phyloP scores from a whole-genome alignment of 192 early-diverging fungal genomes.

The Coemansia sp. region DNA sequence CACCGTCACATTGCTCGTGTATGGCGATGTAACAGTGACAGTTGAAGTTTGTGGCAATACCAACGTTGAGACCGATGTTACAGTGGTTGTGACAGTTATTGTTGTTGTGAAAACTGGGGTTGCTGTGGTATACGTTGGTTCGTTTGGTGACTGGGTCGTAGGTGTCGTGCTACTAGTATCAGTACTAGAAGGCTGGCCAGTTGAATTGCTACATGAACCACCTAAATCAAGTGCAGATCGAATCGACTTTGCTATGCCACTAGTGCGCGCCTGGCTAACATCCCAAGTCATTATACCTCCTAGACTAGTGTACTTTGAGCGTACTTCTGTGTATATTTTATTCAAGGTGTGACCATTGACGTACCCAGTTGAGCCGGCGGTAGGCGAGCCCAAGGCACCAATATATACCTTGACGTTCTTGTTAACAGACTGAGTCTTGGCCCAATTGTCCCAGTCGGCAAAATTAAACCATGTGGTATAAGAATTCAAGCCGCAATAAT shows the following conservation, averaged over 20 bases:
- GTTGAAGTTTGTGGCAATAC: slow-evolving; percentile 7
- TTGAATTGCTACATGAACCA: slow-evolving; percentile 19
- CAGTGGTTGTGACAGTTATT: slow-evolving; percentile 20
- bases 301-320: slow-evolving; percentile 53
- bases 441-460: slow-evolving; percentile 67
- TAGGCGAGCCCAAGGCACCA: slow-evolving; percentile 59
- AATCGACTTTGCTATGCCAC: slow-evolving; percentile 32
- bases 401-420: slow-evolving; percentile 59
- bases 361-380: slow-evolving; percentile 57
- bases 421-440: slow-evolving; percentile 55
- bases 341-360: slow-evolving; percentile 33
- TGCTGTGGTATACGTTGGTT: not conserved
- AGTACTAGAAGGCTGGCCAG: not conserved
- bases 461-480: slow-evolving; percentile 56
- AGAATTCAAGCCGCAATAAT: slow-evolving; percentile 60
- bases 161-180: not conserved
- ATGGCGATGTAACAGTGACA: slow-evolving; percentile 16
- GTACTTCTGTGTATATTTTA: slow-evolving; percentile 47
- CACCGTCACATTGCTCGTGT: slow-evolving; percentile 20
- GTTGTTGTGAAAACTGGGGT: slow-evolving; percentile 5
- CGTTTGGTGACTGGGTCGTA: slow-evolving; percentile 10
- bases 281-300: slow-evolving; percentile 76
- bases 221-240: slow-evolving; percentile 20
- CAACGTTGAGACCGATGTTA: slow-evolving; percentile 41
- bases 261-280: slow-evolving; percentile 40